Base-by-base conservation (phyloP, 352 stramenopile species). In the Blastocystis sp. region DNA sequence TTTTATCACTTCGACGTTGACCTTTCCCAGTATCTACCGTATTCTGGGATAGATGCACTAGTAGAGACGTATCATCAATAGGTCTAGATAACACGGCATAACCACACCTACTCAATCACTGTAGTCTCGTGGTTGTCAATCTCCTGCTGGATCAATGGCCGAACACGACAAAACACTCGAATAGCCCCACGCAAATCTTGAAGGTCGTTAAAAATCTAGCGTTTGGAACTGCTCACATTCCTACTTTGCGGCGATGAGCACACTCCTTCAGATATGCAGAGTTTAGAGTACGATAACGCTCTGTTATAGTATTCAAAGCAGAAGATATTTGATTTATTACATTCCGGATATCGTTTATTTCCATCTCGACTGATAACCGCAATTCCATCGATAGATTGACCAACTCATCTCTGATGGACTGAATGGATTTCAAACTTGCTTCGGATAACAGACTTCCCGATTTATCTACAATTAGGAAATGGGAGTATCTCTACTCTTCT, bases 131-230 rank as follows among this genome's bases (percentile, higher is more conserved):
- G n/a, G 7, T 62, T 56, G 41, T 34, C 45, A n/a, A 45, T 30
- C 41, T 85, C 73, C 24, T 66, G n/a, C 11, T 30, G 73, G 26
- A 85, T 64, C 4, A 85, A 11, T 64, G 73, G 73, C 56, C 73
- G 73, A 13, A 85, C 55, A 66, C 73, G 73, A 65, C 73, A 85
- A 47, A 85, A 85, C n/a, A 85, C 73, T 34, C 73, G 73, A 66
- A 85, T 85, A n/a, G 73, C 43, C 24, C 73, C 73, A 18, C 56
- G 54, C 9, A 69, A 20, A 66, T 85, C 73, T 45, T 85, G 73
- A 26, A 85, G 50, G 5, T 85, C 73, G 50, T 85, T 85, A 55
- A 68, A 85, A 26, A 85, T 66, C 73, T 85, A 68, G 13, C 3
- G 20, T 16, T 11, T 7, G 68, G 41, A 20, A 5, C n/a, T 7